These are phyloP conservation scores for Apostasia shenzhenica DNA, from an alignment of 106 monocot genomes.

Conservation along the genomic window DNA sequence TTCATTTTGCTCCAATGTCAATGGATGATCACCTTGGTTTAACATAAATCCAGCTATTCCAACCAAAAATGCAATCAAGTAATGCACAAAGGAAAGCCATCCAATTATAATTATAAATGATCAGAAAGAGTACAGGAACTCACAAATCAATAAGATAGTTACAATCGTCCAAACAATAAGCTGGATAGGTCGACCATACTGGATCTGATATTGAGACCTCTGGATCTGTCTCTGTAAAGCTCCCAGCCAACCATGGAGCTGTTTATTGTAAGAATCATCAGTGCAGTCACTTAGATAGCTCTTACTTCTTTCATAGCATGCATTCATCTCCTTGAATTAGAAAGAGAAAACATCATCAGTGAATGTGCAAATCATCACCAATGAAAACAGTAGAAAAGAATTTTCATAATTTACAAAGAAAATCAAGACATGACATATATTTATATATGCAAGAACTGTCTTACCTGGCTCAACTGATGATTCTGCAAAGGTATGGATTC, in stretches of 20 bases:
- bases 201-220: conserved; percentile 90
- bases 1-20: too few species aligned
- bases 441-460: not conserved
- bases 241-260: conserved; percentile 80
- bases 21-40: too few species aligned
- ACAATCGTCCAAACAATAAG: conserved; percentile 30
- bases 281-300: conserved; percentile 47
- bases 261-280: conserved; percentile 55
- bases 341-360: not conserved
- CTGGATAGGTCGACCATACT: conserved; percentile 71
- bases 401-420: not conserved
- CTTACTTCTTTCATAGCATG: conserved; percentile 60
- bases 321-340: conserved; percentile 16
- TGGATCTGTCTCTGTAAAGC: conserved; percentile 76
- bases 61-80: not conserved
- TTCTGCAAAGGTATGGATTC: conserved; percentile 41
- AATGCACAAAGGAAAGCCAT: not conserved
- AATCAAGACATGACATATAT: not conserved
- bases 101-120: too few species aligned
- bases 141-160: conserved; percentile 41
- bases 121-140: conserved; percentile 15
- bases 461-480: conserved; percentile 38
- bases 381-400: not conserved
- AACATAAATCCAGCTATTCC: not conserved
- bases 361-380: not conserved